Conservation (phyloP, 1,284 basidiomycete genomes). For the Thelephora terrestris region DNA sequence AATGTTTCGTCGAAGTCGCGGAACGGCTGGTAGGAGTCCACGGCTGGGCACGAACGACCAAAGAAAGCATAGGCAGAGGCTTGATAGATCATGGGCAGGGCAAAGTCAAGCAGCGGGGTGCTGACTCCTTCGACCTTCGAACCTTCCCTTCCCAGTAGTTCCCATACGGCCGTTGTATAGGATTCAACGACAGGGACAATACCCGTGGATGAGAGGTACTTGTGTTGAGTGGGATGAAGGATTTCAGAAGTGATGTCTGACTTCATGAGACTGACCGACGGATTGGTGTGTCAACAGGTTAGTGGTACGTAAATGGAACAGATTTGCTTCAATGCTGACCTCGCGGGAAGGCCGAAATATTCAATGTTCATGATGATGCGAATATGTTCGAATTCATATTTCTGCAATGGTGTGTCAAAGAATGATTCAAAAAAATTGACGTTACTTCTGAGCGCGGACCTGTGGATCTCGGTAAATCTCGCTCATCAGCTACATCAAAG, state of each 20-base stretch:
- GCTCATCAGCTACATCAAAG: conserved; percentile 9
- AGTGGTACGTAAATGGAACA: neutral
- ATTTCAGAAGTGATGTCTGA: conserved; percentile 4
- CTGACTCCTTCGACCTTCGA: conserved; percentile 7
- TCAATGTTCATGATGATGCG: conserved; percentile 9
- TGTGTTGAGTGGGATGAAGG: conserved; percentile 9
- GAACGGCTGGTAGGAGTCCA: conserved; percentile 10
- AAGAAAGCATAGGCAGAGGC: conserved; percentile 18
- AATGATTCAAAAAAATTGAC: neutral
- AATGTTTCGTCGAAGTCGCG: conserved; percentile 21
- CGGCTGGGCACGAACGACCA: conserved; percentile 15
- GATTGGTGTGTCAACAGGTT: too few species aligned
- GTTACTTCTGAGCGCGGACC: conserved; percentile 1
- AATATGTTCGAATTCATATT: conserved; percentile 10
- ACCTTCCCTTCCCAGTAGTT: conserved; percentile 4
- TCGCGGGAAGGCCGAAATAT: conserved; percentile 5
- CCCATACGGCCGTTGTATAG: conserved; percentile 7
- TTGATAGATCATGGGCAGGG: conserved; percentile 15
- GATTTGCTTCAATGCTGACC: neutral
- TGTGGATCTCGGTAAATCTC: conserved; percentile 13
- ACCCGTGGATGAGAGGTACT: conserved; percentile 8
- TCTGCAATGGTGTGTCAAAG: conserved; percentile 6
- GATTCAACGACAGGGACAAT: conserved; percentile 6
- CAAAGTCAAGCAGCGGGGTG: conserved; percentile 10
- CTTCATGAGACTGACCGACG: neutral